Base-by-base conservation (phyloP, 768 basidiomycete species). In the Chalciporus pseudorubinellus region DNA sequence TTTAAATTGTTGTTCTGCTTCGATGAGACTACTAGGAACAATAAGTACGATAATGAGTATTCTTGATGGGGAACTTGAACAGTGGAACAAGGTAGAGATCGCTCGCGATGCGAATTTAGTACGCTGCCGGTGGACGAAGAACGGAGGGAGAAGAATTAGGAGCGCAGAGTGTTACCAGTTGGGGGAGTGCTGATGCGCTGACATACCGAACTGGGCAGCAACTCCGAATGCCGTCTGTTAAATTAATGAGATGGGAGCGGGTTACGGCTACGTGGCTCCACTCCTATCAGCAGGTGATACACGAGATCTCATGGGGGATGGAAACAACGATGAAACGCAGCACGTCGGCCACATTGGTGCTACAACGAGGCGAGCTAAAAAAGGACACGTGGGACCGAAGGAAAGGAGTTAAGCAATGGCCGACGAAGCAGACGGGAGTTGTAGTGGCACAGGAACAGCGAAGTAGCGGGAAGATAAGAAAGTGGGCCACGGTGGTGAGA, bases 231-330 rank as follows among this genome's bases (percentile, higher is more conserved):
- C 46, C 29, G 29, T 21, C 3, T 26, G 18, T 14, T 28, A 18
- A 39, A 11, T 46, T 21, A 20, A 21, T 55, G 29, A 40, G 28
- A 46, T 46, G 31, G 34, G 51, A 52, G 50, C 13, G 43, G 44
- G 36, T 44, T 39, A 20, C 19, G 36, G 39, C 52, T 46, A 39
- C 36, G 46, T 38, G 19, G 39, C 58, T 45, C 56, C 48, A 61
- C 64, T 62, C 53, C 57, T 59, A 67, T 65, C 59, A 57, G 44
- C 26, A 46, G 41, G 20, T 50, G 62, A 53, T 58, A 39, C 52
- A 45, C 14, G 52, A 45, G 52, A 44, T 54, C 44, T 56, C 46
- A 53, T 59, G 21, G 44, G 16, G 18, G 49, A 26, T 46, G 44
- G 43, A 46, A 16, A 52, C 52, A 46, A 48, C 43, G 44, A 46